These are phyloP conservation scores for Fusarium sp. DNA, from an alignment of 2,329 filamentous ascomycete species.

Conservation along the genomic window DNA sequence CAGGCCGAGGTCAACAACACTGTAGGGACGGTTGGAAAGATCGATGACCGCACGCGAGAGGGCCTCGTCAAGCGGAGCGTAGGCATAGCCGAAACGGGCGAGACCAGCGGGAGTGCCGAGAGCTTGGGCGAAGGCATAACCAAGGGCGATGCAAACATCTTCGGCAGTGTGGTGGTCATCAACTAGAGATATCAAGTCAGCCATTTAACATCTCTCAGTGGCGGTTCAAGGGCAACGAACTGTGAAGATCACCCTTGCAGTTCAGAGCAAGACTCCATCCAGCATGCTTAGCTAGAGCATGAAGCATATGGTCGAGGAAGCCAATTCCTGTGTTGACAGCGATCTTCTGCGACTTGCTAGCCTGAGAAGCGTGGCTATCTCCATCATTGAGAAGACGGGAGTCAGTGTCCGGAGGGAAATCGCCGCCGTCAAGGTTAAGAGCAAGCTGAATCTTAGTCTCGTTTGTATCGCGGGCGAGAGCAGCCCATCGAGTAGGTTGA, in stretches of 20 bases:
- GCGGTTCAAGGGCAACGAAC: conserved; percentile 60
- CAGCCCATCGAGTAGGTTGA: conserved; percentile 69
- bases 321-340: conserved; percentile 92
- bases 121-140: conserved; percentile 82
- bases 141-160: conserved; percentile 92
- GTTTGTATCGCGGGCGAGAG: conserved; percentile 90
- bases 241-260: conserved; percentile 90
- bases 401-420: conserved; percentile 73
- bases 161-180: conserved; percentile 99
- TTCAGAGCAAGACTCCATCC: conserved; percentile 89
- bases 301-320: conserved; percentile 98
- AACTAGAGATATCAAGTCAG: conserved; percentile 61
- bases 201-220: background rate
- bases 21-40: conserved; percentile 89
- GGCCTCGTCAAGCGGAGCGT: conserved; percentile 94
- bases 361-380: conserved; percentile 82
- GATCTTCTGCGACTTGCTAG: conserved; percentile 85
- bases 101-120: conserved; percentile 82
- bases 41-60: conserved; percentile 94
- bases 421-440: conserved; percentile 91
- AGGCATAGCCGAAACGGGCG: conserved; percentile 89
- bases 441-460: conserved; percentile 97
- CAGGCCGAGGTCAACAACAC: conserved; percentile 83
- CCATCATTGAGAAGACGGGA: conserved; percentile 59
- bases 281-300: conserved; percentile 93